Evolutionary conservation across 495 filamentous ascomycete species (phyloP), one percentile per base, ranked within the genome.

Genomic region (Amniculicola lignicola): DNA sequence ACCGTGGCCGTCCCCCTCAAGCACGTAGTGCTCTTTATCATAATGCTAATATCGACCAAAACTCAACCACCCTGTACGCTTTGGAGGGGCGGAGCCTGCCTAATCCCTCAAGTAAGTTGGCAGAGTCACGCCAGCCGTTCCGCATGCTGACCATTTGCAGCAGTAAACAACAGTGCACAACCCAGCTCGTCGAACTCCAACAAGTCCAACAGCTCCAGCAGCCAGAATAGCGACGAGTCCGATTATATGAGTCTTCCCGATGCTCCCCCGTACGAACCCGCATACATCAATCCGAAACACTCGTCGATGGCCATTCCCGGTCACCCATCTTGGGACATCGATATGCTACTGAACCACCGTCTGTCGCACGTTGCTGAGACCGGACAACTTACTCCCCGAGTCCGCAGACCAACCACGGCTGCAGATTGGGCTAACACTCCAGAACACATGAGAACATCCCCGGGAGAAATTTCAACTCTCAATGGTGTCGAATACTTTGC

Each of bases 351-450:
- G 19, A 76, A 57, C 40, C 71, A 74, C 45, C 68, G 71, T 11
- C 36, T 68, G 15, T 75, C 75, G 4, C 74, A 75, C 41, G 68
- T 71, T 31, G 74, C 75, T n/a, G 75, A 77, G 51, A 72, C 65
- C 16, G 75, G 75, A 22, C 72, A 75, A 41, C 67, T 78, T 18
- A 69, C 67, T 18, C 74, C 73, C 2, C 66, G 73, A 18, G 51
- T 62, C 24, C 64, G 69, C 19, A 54, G 48, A 36, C 57, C 62
- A 24, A 57, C 49, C 11, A 49, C 51, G 28, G 68, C 65, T 53
- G 41, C 31, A 21, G 65, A 70, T 28, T 62, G 45, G 40, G 61
- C 67, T 11, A 55, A 53, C 28, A 35, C 51, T 9, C 46, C 35
- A 10, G 61, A 56, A 12, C 53, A 60, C 12, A 43, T 56, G 7